Conservation (phyloP, 805 yeast species). For the Blastobotrys terrestris region DNA sequence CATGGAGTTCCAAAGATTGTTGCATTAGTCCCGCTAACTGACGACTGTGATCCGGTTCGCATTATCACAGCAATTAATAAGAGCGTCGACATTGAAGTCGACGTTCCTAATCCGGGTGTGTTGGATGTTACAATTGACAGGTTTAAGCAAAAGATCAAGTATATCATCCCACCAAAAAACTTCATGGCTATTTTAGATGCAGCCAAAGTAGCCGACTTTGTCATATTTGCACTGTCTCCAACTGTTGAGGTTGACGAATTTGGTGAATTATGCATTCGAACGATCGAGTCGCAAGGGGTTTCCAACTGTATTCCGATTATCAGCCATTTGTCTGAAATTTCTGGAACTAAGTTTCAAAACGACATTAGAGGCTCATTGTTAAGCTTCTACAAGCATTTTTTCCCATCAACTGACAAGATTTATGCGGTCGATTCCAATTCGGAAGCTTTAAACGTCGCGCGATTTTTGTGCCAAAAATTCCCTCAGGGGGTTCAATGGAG, state of each 20-base stretch:
- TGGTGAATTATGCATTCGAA: slow-evolving; percentile 87
- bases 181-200: slow-evolving; percentile 73
- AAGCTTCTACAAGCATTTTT: slow-evolving; percentile 66
- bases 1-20: slow-evolving; percentile 79
- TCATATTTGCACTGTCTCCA: slow-evolving; percentile 85
- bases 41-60: slow-evolving; percentile 46
- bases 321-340: slow-evolving; percentile 34
- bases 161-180: slow-evolving; percentile 68
- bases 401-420: slow-evolving; percentile 74
- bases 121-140: slow-evolving; percentile 39
- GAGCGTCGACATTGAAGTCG: slow-evolving; percentile 12
- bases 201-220: slow-evolving; percentile 83
- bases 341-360: slow-evolving; percentile 67
- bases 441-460: slow-evolving; percentile 67
- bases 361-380: slow-evolving; percentile 61
- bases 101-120: slow-evolving; percentile 15
- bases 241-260: slow-evolving; percentile 71
- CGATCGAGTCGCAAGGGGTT: slow-evolving; percentile 87
- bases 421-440: slow-evolving; percentile 60
- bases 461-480: slow-evolving; percentile 75
- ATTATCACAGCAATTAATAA: slow-evolving; percentile 24
- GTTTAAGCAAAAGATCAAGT: slow-evolving; percentile 68
- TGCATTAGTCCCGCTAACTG: slow-evolving; percentile 72
- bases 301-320: slow-evolving; percentile 47
- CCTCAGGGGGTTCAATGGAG: slow-evolving; percentile 89